Evolutionary conservation across 192 early-diverging fungal genomes (phyloP).

Genomic region (Backusella morwellensis): DNA sequence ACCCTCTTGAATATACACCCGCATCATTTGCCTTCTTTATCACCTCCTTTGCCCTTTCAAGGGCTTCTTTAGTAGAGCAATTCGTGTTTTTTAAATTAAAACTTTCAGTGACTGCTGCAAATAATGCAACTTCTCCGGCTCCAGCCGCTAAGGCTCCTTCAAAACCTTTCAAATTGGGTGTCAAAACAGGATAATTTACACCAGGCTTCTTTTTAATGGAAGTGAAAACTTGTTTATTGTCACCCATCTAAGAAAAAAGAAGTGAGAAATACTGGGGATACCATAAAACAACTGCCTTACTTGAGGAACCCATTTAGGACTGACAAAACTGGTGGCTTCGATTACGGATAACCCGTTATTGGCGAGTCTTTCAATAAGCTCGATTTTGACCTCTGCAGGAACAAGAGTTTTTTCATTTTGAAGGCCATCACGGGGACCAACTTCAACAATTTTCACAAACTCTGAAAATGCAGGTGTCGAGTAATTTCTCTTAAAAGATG

Average conservation of each 20-base stretch:
- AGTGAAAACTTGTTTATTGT: constrained; percentile 72
- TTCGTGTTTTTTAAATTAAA: constrained; percentile 94
- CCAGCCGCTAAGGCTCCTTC: constrained; percentile 77
- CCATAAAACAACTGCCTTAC: constrained; percentile 27
- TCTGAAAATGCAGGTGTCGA: background rate
- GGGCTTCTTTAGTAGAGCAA: constrained; percentile 82
- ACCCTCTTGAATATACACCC: constrained; percentile 62
- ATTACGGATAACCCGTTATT: constrained; percentile 79
- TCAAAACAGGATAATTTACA: constrained; percentile 87
- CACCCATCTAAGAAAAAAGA: constrained; percentile 72
- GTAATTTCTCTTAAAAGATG: background rate
- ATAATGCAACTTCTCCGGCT: constrained; percentile 88
- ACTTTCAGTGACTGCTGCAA: constrained; percentile 83
- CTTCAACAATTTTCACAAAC: constrained; percentile 86
- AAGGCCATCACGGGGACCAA: constrained; percentile 94
- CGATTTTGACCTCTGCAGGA: constrained; percentile 78
- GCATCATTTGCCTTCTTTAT: constrained; percentile 59
- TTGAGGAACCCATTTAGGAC: constrained; percentile 95
- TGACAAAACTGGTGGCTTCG: constrained; percentile 94
- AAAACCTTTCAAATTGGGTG: constrained; percentile 85
- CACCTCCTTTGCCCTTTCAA: constrained; percentile 69
- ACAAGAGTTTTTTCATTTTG: constrained; percentile 92
- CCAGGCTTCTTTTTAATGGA: constrained; percentile 57
- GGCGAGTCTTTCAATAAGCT: constrained; percentile 82
- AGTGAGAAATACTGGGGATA: background rate